Evolutionary conservation across 371 early-diverging fungal genomes (phyloP).

Genomic region (Syncephalastrum contaminatum): DNA sequence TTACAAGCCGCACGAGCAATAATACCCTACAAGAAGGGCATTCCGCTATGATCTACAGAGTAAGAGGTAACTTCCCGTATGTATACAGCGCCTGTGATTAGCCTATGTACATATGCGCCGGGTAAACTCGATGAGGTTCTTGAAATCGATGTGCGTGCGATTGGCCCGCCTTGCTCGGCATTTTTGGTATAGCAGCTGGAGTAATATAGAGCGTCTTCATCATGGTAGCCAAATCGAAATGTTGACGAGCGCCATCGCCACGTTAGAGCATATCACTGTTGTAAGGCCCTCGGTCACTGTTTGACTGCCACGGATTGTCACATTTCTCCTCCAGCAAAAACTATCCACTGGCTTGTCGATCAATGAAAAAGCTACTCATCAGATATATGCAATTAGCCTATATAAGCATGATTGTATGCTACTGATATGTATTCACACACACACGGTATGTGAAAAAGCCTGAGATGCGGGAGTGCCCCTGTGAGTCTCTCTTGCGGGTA

Average conservation of each 20-base stretch:
- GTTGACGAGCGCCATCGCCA: neutral
- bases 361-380: constrained; percentile 27
- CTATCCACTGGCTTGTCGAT: constrained; percentile 31
- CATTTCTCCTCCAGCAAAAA: constrained; percentile 35
- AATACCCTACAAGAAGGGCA: no score
- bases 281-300: constrained; percentile 23
- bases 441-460: constrained; percentile 23
- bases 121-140: constrained; percentile 25
- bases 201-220: constrained; percentile 19
- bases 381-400: no score
- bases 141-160: neutral
- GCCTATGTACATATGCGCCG: no score
- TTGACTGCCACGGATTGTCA: constrained; percentile 37
- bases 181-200: constrained; percentile 18
- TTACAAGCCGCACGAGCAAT: no score
- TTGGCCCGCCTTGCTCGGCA: constrained; percentile 19
- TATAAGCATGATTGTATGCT: no score
- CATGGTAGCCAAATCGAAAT: constrained; percentile 23
- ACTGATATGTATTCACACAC: neutral
- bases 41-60: no score
- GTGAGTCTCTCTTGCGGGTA: constrained; percentile 32
- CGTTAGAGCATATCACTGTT: constrained; percentile 34
- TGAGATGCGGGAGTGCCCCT: constrained; percentile 27
- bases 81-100: no score
- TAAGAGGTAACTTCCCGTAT: no score